A percentile compares a stretch with the other conserved stretches of the same genome.
Conservation (phyloP, 768 basidiomycete genomes). For the Tubosaeta sp. region DNA sequence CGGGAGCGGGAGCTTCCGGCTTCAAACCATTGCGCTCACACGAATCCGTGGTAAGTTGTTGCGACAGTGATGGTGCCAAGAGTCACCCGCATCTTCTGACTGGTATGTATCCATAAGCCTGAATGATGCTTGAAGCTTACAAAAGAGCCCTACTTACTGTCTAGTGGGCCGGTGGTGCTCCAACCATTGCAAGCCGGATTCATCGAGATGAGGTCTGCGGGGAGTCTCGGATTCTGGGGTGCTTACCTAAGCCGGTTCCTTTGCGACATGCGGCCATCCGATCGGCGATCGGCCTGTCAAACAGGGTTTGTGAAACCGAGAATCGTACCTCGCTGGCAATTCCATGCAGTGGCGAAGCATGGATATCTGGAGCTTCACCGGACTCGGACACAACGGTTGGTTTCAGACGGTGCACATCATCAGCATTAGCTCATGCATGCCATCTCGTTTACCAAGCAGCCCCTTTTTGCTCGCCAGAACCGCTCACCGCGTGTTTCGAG, state of each 20-base stretch:
- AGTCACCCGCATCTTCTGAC: neutral
- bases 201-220: too few relatives aligned
- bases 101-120: neutral
- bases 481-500: neutral
- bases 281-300: neutral
- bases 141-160: neutral
- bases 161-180: neutral
- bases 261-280: neutral
- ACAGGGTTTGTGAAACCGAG: neutral
- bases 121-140: neutral
- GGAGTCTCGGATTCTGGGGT: too few relatives aligned
- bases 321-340: neutral
- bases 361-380: neutral
- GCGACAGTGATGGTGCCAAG: neutral
- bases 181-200: too few relatives aligned
- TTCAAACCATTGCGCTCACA: neutral
- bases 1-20: neutral
- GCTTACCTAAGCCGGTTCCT: neutral
- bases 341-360: neutral
- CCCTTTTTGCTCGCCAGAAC: neutral
- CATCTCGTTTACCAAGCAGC: neutral
- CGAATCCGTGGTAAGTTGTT: too few relatives aligned
- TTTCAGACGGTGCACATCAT: neutral
- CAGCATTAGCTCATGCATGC: neutral
- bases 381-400: neutral